Evolutionary conservation across 306 rosid species (phyloP), one percentile per base, ranked within the genome.

Genomic region (Pyrus communis): DNA sequence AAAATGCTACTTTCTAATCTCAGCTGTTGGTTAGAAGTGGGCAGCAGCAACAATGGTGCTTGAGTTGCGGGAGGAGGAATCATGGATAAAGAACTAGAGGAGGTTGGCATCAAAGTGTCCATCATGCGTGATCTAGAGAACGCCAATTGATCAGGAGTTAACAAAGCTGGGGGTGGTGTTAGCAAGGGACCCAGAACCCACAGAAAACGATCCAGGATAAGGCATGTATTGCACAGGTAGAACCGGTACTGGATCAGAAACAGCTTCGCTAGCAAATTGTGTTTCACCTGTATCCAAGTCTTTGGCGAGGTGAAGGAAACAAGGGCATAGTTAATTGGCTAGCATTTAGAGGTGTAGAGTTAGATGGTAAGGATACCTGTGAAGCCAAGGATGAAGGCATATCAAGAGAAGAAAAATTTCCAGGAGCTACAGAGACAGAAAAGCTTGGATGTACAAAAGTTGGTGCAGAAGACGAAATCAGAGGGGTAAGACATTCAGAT

Each of bases 1-100:
- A 43, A 72, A 13, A 5, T 5, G 11, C 71, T 35, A 55, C 51
- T 43, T n/a, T 14, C 85, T 76, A 51, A 89, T 30, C 86, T 80
- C 57, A 91, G 94, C 91, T 89, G 83, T 75, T 66, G 88, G 67
- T 5, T 14, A 46, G 83, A 74, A 69, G 67, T 79, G 11, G 91
- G 94, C 76, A 80, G 79, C 15, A 89, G 91, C n/a, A 89, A 85
- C 49, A 86, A 58, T 61, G 93, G 85, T 76, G 83, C 82, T 83
- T 77, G 88, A 81, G 82, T 74, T 18, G 69, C 74, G 2, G 19
- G 8, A 61, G 79, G 80, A 80, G 89, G 83, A 71, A 84, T 62
- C 38, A 66, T 55, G 28, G 81, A 75, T 18, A 84, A 69, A 79
- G 82, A 77, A 77, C 80, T 71, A 78, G 74, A 68, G 75, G 90